These are phyloP conservation scores for Paecilomyces fulvus DNA, from an alignment of 2,329 filamentous ascomycete species.

Conservation along the genomic window DNA sequence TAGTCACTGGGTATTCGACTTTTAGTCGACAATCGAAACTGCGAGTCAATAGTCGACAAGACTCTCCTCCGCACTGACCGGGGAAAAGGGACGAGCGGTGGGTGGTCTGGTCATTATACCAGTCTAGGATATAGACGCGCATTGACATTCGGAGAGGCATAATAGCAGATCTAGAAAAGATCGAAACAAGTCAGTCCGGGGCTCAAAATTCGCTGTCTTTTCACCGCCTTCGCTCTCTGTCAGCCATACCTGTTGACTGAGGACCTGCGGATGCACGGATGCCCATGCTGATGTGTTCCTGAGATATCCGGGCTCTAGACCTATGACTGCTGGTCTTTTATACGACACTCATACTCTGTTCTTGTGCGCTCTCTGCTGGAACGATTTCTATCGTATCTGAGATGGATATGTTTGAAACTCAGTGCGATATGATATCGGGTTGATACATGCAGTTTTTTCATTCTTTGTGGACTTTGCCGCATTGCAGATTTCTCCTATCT, in stretches of 20 bases:
- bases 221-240: neutral
- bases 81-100: no score
- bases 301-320: neutral
- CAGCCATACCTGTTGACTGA: neutral
- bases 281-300: neutral
- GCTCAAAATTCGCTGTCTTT: neutral
- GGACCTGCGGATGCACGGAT: neutral
- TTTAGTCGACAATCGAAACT: no score
- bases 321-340: neutral
- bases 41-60: no score
- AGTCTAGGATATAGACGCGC: neutral
- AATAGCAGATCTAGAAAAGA: neutral
- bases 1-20: neutral
- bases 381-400: neutral
- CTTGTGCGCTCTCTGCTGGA: neutral
- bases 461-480: no score
- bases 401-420: neutral
- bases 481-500: no score
- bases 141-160: neutral
- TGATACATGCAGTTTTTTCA: no score
- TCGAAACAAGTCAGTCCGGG: neutral
- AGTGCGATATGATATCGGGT: no score
- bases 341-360: neutral
- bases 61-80: no score
- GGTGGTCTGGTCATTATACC: no score